Evolutionary conservation across 2,329 filamentous ascomycete genomes (phyloP), one percentile per base, ranked within the genome.

Genomic region (Colletotrichum ledebouriae): DNA sequence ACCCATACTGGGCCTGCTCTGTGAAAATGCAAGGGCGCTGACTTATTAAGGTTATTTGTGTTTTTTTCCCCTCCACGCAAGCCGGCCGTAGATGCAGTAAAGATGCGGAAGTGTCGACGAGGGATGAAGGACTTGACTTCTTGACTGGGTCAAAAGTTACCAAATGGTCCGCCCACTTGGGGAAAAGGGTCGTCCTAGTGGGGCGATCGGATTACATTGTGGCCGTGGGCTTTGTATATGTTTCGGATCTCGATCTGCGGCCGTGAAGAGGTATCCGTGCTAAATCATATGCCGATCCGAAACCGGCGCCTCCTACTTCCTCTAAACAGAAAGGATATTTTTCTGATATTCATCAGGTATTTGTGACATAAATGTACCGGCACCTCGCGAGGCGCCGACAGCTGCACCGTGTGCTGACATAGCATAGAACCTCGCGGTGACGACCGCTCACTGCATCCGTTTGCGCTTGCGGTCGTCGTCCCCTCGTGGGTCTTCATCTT

Each of bases 401-500:
- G 12, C 29, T 37, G 50, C 50, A 59, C 42, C 58, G 29, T 44
- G 20, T 37, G 20, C 49, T n/a, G 49, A 46, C 25, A 34, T 10
- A 6, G 33, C n/a, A 10, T 46, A 46, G 29, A 42, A 47, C 10
- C 17, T 47, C 17, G 42, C 42, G n/a, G 17, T 46, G 17, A 46
- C 7, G 12, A 13, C 7, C 10, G 52, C 13, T 75, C 72, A 88
- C 72, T 85, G 82, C 72, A 89, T 78, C 62, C 89, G 83, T 77
- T 90, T 90, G 65, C 89, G 83, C 76, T 91, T 91, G 50, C 87
- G 81, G 71, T 88, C 87, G 11, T 88, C 86, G 22, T 89, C 86
- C 22, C 84, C 86, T 37, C 86, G 79, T 0, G 79, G 80, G 49
- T 87, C 85, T 52, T 86, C 85, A 63, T 87, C 86, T 64, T 88